Evolutionary conservation across 2,329 filamentous ascomycete species (phyloP).

Genomic region (Fusarium papillatum): DNA sequence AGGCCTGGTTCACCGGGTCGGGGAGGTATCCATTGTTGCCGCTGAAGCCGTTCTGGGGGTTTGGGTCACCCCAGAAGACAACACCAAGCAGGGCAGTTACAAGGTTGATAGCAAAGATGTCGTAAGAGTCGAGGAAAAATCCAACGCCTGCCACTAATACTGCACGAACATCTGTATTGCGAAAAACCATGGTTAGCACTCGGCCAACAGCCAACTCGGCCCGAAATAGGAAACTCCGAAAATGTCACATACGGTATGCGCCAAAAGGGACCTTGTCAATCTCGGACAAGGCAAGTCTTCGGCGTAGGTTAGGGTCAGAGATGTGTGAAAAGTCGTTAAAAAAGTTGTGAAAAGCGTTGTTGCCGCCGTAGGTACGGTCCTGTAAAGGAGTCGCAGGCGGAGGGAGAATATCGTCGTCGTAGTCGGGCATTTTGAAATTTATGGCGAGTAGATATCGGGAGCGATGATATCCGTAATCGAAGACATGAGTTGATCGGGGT

Average conservation of each 20-base stretch:
- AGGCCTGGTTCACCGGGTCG: constrained; percentile 75
- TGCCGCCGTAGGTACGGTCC: constrained; percentile 69
- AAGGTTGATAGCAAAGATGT: constrained; percentile 85
- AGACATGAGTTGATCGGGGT: constrained; percentile 43
- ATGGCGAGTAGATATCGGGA: constrained; percentile 40
- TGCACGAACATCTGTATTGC: constrained; percentile 71
- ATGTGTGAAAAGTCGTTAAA: constrained; percentile 77
- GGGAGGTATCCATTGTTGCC: constrained; percentile 72
- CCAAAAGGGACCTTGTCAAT: constrained; percentile 85
- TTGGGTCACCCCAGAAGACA: constrained; percentile 76
- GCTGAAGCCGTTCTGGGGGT: constrained; percentile 59
- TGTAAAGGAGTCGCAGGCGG: constrained; percentile 53
- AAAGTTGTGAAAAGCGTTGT: constrained; percentile 81
- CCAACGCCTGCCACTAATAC: constrained; percentile 84
- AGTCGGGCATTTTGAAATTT: constrained; percentile 46
- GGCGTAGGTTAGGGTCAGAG: constrained; percentile 80
- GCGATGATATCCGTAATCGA: constrained; percentile 39
- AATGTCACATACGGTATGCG: constrained; percentile 68
- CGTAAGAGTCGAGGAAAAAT: constrained; percentile 88
- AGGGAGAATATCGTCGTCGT: constrained; percentile 55
- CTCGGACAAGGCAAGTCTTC: constrained; percentile 81
- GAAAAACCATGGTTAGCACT: constrained; percentile 16
- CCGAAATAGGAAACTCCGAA: neutral
- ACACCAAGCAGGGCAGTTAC: constrained; percentile 80
- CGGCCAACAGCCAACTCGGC: neutral